Evolutionary conservation across 1,284 basidiomycete genomes (phyloP).

Genomic region (Trichosporon ovoides): DNA sequence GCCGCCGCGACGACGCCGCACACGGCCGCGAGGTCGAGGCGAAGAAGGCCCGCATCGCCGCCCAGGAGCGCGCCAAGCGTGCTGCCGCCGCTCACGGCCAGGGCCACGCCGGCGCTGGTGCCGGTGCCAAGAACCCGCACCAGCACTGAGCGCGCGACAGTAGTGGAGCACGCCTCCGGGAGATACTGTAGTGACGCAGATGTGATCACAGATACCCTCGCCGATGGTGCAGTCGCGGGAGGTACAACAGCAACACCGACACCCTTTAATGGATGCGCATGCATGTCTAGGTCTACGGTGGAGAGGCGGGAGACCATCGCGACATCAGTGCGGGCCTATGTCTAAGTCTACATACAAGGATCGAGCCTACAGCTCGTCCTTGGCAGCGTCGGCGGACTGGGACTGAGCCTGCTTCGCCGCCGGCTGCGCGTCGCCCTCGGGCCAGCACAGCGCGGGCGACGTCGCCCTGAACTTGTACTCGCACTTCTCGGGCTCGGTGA

Average conservation of each 20-base stretch:
- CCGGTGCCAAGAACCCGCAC: background rate
- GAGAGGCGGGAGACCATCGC: background rate
- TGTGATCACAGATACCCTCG: background rate
- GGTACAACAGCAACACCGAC: no score
- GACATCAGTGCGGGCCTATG: no score
- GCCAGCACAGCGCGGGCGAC: constrained; percentile 82
- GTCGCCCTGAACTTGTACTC: constrained; percentile 86
- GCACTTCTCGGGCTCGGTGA: constrained; percentile 93
- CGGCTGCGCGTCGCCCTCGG: constrained; percentile 37
- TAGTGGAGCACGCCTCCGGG: background rate
- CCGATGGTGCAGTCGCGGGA: background rate
- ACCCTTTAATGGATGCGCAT: constrained; percentile 12
- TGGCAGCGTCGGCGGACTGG: constrained; percentile 9
- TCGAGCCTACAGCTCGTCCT: constrained; percentile 35
- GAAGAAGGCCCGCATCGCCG: constrained; percentile 1
- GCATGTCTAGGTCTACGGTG: constrained; percentile 9
- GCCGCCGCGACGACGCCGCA: constrained; percentile 35
- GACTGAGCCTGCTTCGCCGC: background rate
- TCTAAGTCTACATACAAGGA: no score
- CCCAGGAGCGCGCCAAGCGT: constrained; percentile 1
- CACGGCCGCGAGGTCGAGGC: constrained; percentile 1
- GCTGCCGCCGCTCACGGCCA: background rate
- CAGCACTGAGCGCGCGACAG: background rate
- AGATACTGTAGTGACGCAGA: background rate
- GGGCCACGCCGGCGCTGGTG: background rate